Evolutionary conservation across 2,329 filamentous ascomycete species (phyloP), one percentile per base, ranked within the genome.

Genomic region (Gliomastix tumulicola): DNA sequence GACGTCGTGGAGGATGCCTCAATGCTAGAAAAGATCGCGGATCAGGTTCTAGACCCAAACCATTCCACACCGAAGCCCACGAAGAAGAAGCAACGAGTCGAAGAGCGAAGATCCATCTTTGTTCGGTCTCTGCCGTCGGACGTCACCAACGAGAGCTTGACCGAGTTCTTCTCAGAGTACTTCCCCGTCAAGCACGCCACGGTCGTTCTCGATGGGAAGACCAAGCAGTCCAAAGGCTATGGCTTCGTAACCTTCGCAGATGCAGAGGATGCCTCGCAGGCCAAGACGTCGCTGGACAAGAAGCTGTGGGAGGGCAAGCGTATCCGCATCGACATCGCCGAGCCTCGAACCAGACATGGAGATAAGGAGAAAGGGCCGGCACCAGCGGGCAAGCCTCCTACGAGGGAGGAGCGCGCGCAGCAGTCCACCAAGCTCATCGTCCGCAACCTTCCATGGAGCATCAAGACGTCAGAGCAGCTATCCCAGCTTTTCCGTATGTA

Each of bases 201-300:
- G n/a, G 88, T 94, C 5, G 88, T 98, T 27, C 66, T 83, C 39
- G 90, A 98, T 56, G 79, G 84, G 13, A 71, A 80, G 45, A 94
- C 89, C 3, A 95, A 95, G 54, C 69, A 81, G 48, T 96, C 88
- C 12, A 84, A 87, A 55, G 90, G 92, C 15, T 98, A 88, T 59
- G 92, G 92, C 36, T 98, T 98, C 61, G 90, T 98, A 39, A 97
- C 92, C 3, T 92, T 98, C 52, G 87, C 89, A 49, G 92, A 98
- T 55, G 76, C 84, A 21, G 89, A 96, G 46, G 92, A 98, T 66
- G 89, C 90, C 11, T 68, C 81, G 45, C 76, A 82, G 44, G 94
- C 92, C 15, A 76, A 85, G 54, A 76, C 82, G 39, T 84, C 94
- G 56, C 76, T 96, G 53, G 79, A 95, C 59, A 85, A 86, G 43